Evolutionary conservation across 2,329 filamentous ascomycete species (phyloP).

Genomic region (Setomelanomma holmii): DNA sequence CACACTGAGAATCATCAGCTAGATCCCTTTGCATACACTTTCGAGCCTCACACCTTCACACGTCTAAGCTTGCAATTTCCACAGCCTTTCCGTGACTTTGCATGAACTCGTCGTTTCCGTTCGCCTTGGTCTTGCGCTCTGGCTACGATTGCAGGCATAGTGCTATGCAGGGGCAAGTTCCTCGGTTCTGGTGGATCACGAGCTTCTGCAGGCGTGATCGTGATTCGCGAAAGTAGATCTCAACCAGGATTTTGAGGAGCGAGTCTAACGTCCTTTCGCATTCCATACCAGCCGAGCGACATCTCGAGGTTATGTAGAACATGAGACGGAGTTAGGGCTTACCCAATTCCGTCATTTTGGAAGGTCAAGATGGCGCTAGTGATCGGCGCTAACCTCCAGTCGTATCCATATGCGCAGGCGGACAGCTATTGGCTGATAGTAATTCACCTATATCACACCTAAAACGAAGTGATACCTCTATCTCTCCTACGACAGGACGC

Average conservation of each 20-base stretch:
- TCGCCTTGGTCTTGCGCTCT: slow-evolving; percentile 11
- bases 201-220: too few relatives aligned
- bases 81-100: slow-evolving; percentile 62
- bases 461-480: too few relatives aligned
- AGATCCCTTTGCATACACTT: background rate
- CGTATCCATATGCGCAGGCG: too few relatives aligned
- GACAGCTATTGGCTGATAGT: too few relatives aligned
- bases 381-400: slow-evolving; percentile 10
- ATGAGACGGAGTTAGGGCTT: too few relatives aligned
- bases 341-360: too few relatives aligned
- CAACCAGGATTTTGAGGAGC: background rate
- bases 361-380: slow-evolving; percentile 3
- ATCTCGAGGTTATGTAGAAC: background rate
- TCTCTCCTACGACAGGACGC: too few relatives aligned
- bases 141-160: slow-evolving; percentile 25
- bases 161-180: background rate
- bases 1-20: slow-evolving; percentile 53
- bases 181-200: too few relatives aligned
- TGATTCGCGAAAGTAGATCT: background rate
- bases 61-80: slow-evolving; percentile 64
- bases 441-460: background rate
- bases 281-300: background rate
- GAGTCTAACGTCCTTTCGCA: slow-evolving; percentile 2
- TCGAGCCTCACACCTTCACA: slow-evolving; percentile 55
- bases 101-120: slow-evolving; percentile 50